Conservation (phyloP, 2,329 filamentous ascomycete species). For the Aureobasidium mangrovei region DNA sequence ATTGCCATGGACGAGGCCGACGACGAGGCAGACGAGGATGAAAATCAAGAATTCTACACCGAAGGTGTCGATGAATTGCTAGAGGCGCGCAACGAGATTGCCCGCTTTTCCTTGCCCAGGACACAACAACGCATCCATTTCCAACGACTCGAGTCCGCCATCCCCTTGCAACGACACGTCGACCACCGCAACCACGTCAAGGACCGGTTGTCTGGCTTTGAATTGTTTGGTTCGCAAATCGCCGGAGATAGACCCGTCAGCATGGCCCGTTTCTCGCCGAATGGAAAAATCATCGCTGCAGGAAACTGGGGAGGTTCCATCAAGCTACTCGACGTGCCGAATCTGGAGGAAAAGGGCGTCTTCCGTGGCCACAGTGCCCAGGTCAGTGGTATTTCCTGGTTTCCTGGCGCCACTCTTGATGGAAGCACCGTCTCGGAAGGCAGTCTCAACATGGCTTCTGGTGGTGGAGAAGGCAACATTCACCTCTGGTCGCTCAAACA, state of each 20-base stretch:
- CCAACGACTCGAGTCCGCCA: conserved; percentile 71
- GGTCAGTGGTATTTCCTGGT: conserved; percentile 85
- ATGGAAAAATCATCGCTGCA: conserved; percentile 72
- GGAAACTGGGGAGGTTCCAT: conserved; percentile 91
- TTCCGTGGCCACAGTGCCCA: conserved; percentile 81
- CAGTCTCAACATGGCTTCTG: conserved; percentile 78
- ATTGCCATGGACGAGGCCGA: conserved; percentile 40
- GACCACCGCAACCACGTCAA: conserved; percentile 87
- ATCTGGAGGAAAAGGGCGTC: conserved; percentile 64
- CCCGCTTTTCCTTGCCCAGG: conserved; percentile 72
- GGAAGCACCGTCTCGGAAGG: conserved; percentile 58
- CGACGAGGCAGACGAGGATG: conserved; percentile 54
- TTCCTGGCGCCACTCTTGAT: conserved; percentile 68
- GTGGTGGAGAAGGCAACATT: conserved; percentile 79
- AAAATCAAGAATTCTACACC: conserved; percentile 93
- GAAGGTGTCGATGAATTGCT: conserved; percentile 67
- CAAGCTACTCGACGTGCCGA: conserved; percentile 75
- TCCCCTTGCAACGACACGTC: conserved; percentile 80
- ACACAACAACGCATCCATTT: conserved; percentile 68
- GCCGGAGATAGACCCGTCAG: conserved; percentile 85
- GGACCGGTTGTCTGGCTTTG: conserved; percentile 70
- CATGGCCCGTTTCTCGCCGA: conserved; percentile 83
- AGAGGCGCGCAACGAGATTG: conserved; percentile 68
- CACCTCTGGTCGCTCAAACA: conserved; percentile 84
- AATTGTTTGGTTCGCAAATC: conserved; percentile 88